Base-by-base conservation (phyloP, 306 rosid species). In the Citrullus colocynthis region DNA sequence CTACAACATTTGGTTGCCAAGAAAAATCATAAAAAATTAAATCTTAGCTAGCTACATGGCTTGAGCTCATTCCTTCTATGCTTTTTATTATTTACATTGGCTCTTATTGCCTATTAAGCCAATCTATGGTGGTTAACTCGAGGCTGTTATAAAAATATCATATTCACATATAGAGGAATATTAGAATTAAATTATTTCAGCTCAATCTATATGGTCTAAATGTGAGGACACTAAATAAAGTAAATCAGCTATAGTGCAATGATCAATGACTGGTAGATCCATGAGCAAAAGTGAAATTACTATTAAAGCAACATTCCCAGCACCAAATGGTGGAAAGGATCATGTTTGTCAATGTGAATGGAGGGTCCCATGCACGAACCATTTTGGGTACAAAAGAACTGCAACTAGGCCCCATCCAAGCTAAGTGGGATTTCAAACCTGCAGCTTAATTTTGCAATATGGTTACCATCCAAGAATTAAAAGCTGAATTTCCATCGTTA, bases 351-450 rank as follows among this genome's bases (percentile, higher is more conserved):
- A 85, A 81, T 41, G 80, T 86, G 82, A 85, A 83, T 85, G 89
- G 90, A 86, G 88, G 97, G 83, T 85, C 96, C 90, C 93, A 81
- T 80, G 66, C 44, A 81, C 32, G 80, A 81, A 73, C 90, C 97
- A 90, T 87, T 77, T 18, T 78, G 96, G 96, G 86, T 81, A 83
- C 92, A 91, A 83, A 86, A 39, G 37, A 86, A 48, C 78, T 85
- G 82, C 86, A 82, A 83, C 79, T 80, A 80, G 88, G 81, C 75
- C 87, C 81, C 75, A 79, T 28, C 14, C 55, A 81, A 39, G 76
- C 80, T 67, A 17, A 70, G 63, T 83, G 84, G 86, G 80, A 78
- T 69, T 81, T 81, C 86, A 52, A 83, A 48, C 83, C 69, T 34
- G 82, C 30, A 67, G 42, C 76, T 79, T 59, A 59, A 70, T 78